Conservation (phyloP, 306 rosid genomes). For the Citrullus mucosospermus region DNA sequence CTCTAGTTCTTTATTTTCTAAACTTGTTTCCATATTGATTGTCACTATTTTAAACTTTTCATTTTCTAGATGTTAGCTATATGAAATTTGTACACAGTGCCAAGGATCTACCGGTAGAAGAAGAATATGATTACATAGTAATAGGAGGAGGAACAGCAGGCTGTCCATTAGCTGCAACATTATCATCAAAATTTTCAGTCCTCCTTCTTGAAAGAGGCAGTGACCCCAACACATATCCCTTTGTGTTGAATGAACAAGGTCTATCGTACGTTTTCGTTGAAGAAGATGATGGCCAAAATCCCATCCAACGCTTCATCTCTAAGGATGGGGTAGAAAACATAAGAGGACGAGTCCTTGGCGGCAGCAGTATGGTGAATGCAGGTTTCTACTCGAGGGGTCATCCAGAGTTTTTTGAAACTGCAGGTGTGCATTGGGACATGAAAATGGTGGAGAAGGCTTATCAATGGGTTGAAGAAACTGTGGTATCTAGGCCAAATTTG, state of each 20-base stretch:
- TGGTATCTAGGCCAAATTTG: not conserved
- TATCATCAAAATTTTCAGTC: slow-evolving; percentile 12
- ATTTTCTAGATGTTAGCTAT: not conserved
- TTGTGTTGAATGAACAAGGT: not conserved
- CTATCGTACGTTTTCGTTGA: not conserved
- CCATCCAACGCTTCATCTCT: not conserved
- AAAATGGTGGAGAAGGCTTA: slow-evolving; percentile 7
- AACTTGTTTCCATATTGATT: not conserved
- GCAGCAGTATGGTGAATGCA: slow-evolving; percentile 13
- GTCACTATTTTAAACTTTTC: not conserved
- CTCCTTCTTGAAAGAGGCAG: slow-evolving; percentile 23
- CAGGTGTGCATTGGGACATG: slow-evolving; percentile 16
- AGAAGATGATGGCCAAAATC: not conserved
- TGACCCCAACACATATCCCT: not conserved
- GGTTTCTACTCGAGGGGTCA: slow-evolving; percentile 16
- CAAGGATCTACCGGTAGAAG: not conserved
- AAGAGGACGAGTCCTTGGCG: slow-evolving; percentile 20
- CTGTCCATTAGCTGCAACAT: slow-evolving; percentile 25
- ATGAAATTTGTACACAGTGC: slow-evolving; percentile 12
- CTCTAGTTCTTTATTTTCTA: not conserved
- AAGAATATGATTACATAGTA: slow-evolving; percentile 22
- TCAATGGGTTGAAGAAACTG: slow-evolving; percentile 14
- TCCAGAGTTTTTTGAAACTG: not conserved
- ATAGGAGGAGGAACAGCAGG: slow-evolving; percentile 33
- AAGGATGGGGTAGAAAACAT: slow-evolving; percentile 12